A percentile compares a stretch with the other conserved stretches of the same genome.
Conservation (phyloP, 495 filamentous ascomycete species). For the Xeromyces bisporus region DNA sequence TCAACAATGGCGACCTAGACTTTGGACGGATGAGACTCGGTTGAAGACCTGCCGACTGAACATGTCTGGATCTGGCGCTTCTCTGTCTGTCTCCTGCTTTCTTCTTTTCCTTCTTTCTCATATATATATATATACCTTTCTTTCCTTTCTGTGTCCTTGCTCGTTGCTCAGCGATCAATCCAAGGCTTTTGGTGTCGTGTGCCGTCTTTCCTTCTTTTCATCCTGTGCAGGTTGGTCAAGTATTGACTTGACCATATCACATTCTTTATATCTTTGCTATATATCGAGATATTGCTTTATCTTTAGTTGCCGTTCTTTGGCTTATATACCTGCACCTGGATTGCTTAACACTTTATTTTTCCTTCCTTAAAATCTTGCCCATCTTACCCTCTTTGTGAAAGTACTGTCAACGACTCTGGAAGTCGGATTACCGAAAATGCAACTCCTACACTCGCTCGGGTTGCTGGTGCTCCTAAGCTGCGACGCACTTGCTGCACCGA, state of each 20-base stretch:
- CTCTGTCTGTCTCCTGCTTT: too few species aligned
- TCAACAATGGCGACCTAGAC: background rate
- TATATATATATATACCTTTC: background rate
- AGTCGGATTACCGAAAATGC: too few species aligned
- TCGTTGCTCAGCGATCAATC: slow-evolving; percentile 1
- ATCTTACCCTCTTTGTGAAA: too few species aligned
- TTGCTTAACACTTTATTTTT: too few species aligned
- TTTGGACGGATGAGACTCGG: too few species aligned
- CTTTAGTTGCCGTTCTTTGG: slow-evolving; percentile 4
- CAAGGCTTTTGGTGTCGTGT: slow-evolving; percentile 6
- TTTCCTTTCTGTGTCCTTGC: slow-evolving; percentile 1
- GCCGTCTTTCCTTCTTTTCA: slow-evolving; percentile 8
- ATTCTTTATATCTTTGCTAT: slow-evolving; percentile 1
- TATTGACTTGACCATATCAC: slow-evolving; percentile 1
- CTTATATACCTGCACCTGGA: slow-evolving; percentile 6
- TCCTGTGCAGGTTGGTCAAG: slow-evolving; percentile 1
- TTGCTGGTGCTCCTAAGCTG: slow-evolving; percentile 19
- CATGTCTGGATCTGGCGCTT: too few species aligned
- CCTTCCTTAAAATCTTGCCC: slow-evolving; percentile 6
- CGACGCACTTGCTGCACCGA: slow-evolving; percentile 21
- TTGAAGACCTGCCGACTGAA: too few species aligned
- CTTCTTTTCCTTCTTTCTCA: background rate
- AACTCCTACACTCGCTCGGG: slow-evolving; percentile 14
- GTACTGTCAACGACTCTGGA: too few species aligned
- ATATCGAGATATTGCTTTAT: slow-evolving; percentile 1